phyloP scores from a whole-genome alignment of 306 rosid species.

The Ochetophila trinervis region DNA sequence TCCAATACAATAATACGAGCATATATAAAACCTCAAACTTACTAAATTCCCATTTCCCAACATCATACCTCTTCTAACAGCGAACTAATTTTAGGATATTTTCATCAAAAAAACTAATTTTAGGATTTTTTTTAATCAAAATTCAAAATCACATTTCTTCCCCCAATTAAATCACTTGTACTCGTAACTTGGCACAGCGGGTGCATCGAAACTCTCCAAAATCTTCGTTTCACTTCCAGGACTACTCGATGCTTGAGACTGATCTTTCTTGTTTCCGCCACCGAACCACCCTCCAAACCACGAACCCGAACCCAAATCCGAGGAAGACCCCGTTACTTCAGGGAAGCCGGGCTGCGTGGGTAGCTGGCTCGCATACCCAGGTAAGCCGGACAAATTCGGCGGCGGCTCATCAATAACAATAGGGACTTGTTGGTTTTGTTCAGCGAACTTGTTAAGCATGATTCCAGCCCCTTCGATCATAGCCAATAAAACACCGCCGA shows the following conservation, averaged over 20 bases:
- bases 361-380: constrained; percentile 35
- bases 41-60: too few species aligned
- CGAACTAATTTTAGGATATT: too few species aligned
- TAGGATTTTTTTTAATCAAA: too few species aligned
- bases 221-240: constrained; percentile 80
- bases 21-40: too few species aligned
- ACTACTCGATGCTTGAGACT: constrained; percentile 26
- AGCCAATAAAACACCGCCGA: constrained; percentile 68
- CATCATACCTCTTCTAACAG: too few species aligned
- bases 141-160: too few species aligned
- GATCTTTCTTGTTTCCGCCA: constrained; percentile 53
- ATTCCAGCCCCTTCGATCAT: constrained; percentile 88
- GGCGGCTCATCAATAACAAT: constrained; percentile 52
- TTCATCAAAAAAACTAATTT: too few species aligned
- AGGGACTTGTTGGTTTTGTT: constrained; percentile 63
- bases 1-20: too few species aligned
- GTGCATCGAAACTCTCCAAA: constrained; percentile 94
- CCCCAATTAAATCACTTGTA: constrained; percentile 48
- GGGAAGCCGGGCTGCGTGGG: constrained; percentile 23
- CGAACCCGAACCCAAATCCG: constrained; percentile 27
- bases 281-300: constrained; percentile 53
- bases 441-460: constrained; percentile 67
- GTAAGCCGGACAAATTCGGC: constrained; percentile 30
- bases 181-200: constrained; percentile 80
- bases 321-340: background rate